Evolutionary conservation across 2,329 filamentous ascomycete genomes (phyloP).

Genomic region (Periconia digitata): DNA sequence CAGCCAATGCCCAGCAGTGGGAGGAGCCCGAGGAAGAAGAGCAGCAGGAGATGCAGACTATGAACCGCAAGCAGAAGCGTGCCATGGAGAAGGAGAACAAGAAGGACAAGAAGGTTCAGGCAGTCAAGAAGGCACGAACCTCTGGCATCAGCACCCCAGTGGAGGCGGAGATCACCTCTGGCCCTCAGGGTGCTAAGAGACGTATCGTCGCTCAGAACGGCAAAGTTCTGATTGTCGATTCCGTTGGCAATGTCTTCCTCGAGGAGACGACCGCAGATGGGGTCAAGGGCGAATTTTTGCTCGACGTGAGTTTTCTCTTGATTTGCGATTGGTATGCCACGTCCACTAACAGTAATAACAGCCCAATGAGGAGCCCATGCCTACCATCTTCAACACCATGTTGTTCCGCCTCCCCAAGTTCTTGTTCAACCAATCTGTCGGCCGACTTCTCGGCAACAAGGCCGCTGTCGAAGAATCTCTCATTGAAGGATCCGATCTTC

Average conservation of each 20-base stretch:
- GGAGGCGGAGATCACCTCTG: slow-evolving; percentile 53
- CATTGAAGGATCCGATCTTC: slow-evolving; percentile 37
- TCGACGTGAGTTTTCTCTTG: slow-evolving; percentile 69
- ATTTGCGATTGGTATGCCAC: too few relatives aligned
- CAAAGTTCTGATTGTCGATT: slow-evolving; percentile 91
- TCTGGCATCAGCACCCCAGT: slow-evolving; percentile 57
- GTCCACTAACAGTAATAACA: slow-evolving; percentile 41
- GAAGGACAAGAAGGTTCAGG: slow-evolving; percentile 58
- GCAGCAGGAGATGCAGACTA: slow-evolving; percentile 56
- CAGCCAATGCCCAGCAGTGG: slow-evolving; percentile 32
- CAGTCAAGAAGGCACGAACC: slow-evolving; percentile 59
- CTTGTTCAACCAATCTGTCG: slow-evolving; percentile 59
- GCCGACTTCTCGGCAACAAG: slow-evolving; percentile 46
- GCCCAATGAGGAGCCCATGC: slow-evolving; percentile 76
- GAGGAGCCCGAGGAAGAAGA: slow-evolving; percentile 46
- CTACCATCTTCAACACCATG: slow-evolving; percentile 79
- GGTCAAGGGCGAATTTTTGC: slow-evolving; percentile 75
- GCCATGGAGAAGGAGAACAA: slow-evolving; percentile 83
- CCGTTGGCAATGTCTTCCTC: slow-evolving; percentile 88
- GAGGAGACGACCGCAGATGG: slow-evolving; percentile 90
- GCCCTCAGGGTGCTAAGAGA: slow-evolving; percentile 77
- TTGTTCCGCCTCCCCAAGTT: slow-evolving; percentile 77
- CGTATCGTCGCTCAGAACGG: slow-evolving; percentile 91
- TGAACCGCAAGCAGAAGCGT: slow-evolving; percentile 82
- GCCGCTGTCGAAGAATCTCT: slow-evolving; percentile 39